Conservation (phyloP, 164 flowering plant genomes). For the Litsea cubeba region DNA sequence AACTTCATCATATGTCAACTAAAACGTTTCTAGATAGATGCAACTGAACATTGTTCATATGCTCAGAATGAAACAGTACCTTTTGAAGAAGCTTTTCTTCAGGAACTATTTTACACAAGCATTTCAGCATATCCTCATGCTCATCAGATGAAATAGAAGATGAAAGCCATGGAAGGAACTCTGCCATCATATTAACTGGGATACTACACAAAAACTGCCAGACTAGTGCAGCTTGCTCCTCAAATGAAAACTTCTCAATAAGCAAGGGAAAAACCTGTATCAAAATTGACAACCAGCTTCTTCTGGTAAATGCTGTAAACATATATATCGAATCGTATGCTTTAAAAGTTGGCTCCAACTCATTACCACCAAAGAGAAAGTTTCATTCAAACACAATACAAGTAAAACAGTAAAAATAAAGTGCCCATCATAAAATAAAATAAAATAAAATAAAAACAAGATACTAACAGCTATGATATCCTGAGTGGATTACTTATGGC, state of each 20-base stretch:
- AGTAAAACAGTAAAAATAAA: no score
- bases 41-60: neutral
- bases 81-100: constrained; percentile 82
- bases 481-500: no score
- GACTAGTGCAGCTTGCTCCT: constrained; percentile 89
- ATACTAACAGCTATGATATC: no score
- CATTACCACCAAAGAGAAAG: no score
- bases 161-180: constrained; percentile 92
- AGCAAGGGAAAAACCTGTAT: constrained; percentile 87
- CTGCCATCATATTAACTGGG: constrained; percentile 95
- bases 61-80: constrained; percentile 32
- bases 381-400: no score
- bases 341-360: no score
- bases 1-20: neutral
- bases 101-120: constrained; percentile 75
- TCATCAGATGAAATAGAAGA: constrained; percentile 79
- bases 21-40: neutral
- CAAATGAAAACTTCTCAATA: constrained; percentile 76
- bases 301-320: no score
- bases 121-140: constrained; percentile 62
- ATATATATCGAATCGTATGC: no score
- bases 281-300: constrained; percentile 18
- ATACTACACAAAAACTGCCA: constrained; percentile 96
- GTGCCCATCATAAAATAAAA: no score
- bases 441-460: no score